Percentiles rank a stretch among this genome's conserved stretches.
phyloP scores from a whole-genome alignment of 2,329 filamentous ascomycete genomes.

The Metarhizium brunneum region DNA sequence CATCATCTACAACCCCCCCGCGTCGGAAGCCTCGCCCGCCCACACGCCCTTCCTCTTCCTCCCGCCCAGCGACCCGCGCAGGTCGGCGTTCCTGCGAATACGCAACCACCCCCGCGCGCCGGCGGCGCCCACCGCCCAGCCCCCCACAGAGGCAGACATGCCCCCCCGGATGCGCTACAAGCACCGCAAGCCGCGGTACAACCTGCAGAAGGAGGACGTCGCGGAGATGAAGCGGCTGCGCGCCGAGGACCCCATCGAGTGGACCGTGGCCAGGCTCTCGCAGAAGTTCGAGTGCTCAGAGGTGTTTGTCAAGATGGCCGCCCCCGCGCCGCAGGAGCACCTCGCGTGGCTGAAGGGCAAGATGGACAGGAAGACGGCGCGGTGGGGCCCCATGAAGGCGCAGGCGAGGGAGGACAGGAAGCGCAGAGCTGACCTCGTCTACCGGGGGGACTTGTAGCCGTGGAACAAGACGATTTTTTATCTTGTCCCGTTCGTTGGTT shows the following conservation, averaged over 20 bases:
- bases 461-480: too few relatives aligned
- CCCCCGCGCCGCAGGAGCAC: constrained; percentile 39
- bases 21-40: constrained; percentile 45
- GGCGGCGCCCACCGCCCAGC: constrained; percentile 5
- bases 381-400: constrained; percentile 47
- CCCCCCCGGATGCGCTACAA: constrained; percentile 26
- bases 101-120: constrained; percentile 25
- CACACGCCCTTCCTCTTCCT: constrained; percentile 62
- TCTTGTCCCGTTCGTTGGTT: too few relatives aligned
- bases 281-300: constrained; percentile 45
- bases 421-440: constrained; percentile 44
- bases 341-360: constrained; percentile 33
- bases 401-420: constrained; percentile 46
- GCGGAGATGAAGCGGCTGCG: constrained; percentile 51
- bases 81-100: constrained; percentile 36
- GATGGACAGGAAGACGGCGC: constrained; percentile 37
- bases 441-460: constrained; percentile 38
- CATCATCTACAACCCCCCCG: constrained; percentile 50
- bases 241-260: constrained; percentile 40
- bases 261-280: constrained; percentile 46
- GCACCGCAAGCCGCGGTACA: constrained; percentile 32
- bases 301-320: constrained; percentile 50
- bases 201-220: constrained; percentile 46
- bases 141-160: constrained; percentile 15
- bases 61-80: constrained; percentile 45